Percentiles rank a stretch among this genome's conserved stretches.
phyloP scores from a whole-genome alignment of 805 yeast species.

The Ogataea parapolymorpha region DNA sequence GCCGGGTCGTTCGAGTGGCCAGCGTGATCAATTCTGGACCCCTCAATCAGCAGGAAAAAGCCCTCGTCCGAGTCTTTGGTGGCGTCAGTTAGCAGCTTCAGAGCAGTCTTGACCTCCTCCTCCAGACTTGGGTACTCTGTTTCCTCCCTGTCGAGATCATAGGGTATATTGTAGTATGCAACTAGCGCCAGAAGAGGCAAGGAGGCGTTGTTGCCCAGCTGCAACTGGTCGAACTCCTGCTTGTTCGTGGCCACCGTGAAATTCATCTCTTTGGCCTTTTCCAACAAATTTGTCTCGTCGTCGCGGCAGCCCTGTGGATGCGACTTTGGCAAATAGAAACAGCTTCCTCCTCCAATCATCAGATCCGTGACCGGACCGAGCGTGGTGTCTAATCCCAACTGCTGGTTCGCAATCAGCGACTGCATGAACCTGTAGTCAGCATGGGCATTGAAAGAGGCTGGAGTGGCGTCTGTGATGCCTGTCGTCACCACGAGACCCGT shows the following conservation, averaged over 20 bases:
- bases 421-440: conserved; percentile 73
- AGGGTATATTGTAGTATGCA: conserved; percentile 78
- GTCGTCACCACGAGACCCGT: conserved; percentile 95
- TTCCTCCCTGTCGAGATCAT: conserved; percentile 71
- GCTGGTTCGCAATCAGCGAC: conserved; percentile 83
- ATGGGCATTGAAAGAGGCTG: conserved; percentile 85
- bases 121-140: conserved; percentile 67
- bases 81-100: conserved; percentile 63
- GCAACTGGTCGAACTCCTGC: conserved; percentile 52
- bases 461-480: conserved; percentile 91
- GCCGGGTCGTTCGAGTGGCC: conserved; percentile 94
- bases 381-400: conserved; percentile 69
- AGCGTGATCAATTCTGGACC: conserved; percentile 92
- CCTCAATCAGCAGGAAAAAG: conserved; percentile 83
- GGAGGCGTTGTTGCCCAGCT: conserved; percentile 57
- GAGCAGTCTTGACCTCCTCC: conserved; percentile 74
- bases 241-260: conserved; percentile 64
- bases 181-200: conserved; percentile 77
- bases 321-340: conserved; percentile 64
- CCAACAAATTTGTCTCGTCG: conserved; percentile 67
- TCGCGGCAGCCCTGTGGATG: conserved; percentile 61
- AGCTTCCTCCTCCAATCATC: conserved; percentile 88
- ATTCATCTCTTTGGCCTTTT: conserved; percentile 57
- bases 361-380: conserved; percentile 79
- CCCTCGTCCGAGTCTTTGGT: conserved; percentile 75